Conservation (phyloP, 1,284 basidiomycete genomes). For the Xanthoconium separans region DNA sequence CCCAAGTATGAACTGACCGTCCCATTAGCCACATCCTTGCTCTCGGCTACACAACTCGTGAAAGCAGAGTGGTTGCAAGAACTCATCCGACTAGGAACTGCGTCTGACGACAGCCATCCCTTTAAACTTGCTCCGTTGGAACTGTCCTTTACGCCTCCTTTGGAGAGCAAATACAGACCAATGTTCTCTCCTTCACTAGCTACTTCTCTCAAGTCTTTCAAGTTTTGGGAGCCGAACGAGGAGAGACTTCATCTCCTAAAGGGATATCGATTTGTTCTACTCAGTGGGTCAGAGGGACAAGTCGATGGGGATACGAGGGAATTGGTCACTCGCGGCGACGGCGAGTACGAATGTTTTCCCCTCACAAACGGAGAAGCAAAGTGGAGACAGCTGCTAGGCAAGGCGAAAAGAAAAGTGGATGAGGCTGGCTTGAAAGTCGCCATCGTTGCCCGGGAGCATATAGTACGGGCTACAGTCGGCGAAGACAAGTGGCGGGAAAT, state of each 20-base stretch:
- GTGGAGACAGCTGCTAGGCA: slow-evolving; percentile 50
- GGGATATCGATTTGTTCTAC: slow-evolving; percentile 54
- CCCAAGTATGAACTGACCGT: slow-evolving; percentile 48
- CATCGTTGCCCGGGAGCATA: slow-evolving; percentile 49
- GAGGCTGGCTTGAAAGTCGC: slow-evolving; percentile 42
- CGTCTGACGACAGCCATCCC: slow-evolving; percentile 34
- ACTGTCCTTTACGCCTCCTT: slow-evolving; percentile 47
- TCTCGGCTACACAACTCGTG: slow-evolving; percentile 54
- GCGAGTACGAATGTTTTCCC: slow-evolving; percentile 58
- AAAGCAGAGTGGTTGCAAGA: slow-evolving; percentile 64
- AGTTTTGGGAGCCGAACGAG: slow-evolving; percentile 64
- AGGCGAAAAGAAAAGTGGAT: slow-evolving; percentile 48
- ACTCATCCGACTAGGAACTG: slow-evolving; percentile 47
- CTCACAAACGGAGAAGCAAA: slow-evolving; percentile 46
- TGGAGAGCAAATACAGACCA: slow-evolving; percentile 55
- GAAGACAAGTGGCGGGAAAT: slow-evolving; percentile 52
- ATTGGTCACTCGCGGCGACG: slow-evolving; percentile 53
- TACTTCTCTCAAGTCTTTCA: slow-evolving; percentile 46
- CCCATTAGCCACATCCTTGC: slow-evolving; percentile 51
- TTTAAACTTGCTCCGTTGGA: slow-evolving; percentile 45
- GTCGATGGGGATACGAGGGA: slow-evolving; percentile 47
- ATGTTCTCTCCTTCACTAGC: slow-evolving; percentile 49
- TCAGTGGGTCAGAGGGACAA: slow-evolving; percentile 54
- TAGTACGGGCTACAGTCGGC: slow-evolving; percentile 50
- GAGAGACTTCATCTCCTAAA: slow-evolving; percentile 53